Conservation (phyloP, 2,329 filamentous ascomycete genomes). For the Setomelanomma holmii region DNA sequence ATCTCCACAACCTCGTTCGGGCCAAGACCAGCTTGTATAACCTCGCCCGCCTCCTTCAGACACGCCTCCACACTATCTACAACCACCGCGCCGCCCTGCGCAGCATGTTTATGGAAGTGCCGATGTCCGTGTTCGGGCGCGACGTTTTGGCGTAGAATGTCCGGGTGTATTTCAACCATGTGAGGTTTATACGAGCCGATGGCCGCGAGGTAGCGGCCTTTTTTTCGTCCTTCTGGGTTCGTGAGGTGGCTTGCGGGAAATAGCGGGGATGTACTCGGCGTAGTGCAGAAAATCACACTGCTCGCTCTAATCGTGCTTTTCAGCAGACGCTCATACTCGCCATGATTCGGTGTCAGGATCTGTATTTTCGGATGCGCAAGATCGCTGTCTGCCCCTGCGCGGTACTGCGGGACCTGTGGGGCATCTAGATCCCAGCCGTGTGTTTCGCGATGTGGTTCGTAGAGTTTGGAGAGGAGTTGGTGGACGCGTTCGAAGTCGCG, state of each 20-base stretch:
- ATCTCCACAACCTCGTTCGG: slow-evolving; percentile 84
- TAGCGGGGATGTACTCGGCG: slow-evolving; percentile 74
- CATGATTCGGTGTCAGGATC: slow-evolving; percentile 73
- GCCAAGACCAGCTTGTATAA: slow-evolving; percentile 77
- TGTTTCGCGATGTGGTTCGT: slow-evolving; percentile 53
- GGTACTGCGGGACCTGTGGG: slow-evolving; percentile 20
- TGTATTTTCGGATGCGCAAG: slow-evolving; percentile 65
- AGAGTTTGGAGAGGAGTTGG: slow-evolving; percentile 61
- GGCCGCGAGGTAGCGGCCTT: slow-evolving; percentile 74
- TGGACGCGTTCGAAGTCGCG: slow-evolving; percentile 69
- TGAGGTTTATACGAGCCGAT: slow-evolving; percentile 73
- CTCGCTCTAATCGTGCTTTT: slow-evolving; percentile 74
- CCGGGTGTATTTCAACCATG: slow-evolving; percentile 85
- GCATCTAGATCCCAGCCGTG: slow-evolving; percentile 17
- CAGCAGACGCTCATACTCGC: slow-evolving; percentile 71
- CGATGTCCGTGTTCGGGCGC: slow-evolving; percentile 57
- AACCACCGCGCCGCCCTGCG: slow-evolving; percentile 66
- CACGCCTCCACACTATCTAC: slow-evolving; percentile 78
- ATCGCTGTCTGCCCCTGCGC: slow-evolving; percentile 13
- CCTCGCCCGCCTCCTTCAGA: slow-evolving; percentile 83
- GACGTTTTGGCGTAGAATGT: slow-evolving; percentile 72
- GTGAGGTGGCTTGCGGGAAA: slow-evolving; percentile 79
- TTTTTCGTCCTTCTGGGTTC: slow-evolving; percentile 71
- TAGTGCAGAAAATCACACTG: slow-evolving; percentile 89
- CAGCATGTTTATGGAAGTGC: slow-evolving; percentile 71